A percentile compares a stretch with the other conserved stretches of the same genome.
phyloP scores from a whole-genome alignment of 2,329 filamentous ascomycete species.

The Colletotrichum musicola region DNA sequence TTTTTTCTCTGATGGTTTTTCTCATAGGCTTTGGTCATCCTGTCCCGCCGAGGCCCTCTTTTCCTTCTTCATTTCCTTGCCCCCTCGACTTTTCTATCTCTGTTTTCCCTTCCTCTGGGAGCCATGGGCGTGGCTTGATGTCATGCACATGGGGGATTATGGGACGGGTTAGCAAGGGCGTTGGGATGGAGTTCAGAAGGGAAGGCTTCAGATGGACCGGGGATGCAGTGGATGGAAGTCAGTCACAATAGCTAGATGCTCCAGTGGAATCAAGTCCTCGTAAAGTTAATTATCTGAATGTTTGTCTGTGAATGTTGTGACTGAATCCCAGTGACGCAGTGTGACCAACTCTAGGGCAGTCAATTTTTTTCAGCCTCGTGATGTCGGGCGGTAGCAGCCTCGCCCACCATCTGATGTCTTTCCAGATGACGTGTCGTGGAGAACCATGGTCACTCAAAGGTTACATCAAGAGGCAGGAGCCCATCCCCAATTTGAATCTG shows the following conservation, averaged over 20 bases:
- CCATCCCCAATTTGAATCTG: no score
- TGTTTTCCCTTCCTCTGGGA: conserved; percentile 6
- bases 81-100: neutral
- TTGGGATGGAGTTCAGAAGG: neutral
- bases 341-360: no score
- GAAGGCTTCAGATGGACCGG: neutral
- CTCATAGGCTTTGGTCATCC: conserved; percentile 3
- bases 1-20: conserved; percentile 31
- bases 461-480: no score
- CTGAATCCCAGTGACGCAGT: neutral
- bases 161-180: neutral
- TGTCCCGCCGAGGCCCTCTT: conserved; percentile 1
- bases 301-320: neutral
- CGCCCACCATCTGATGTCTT: no score
- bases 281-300: neutral
- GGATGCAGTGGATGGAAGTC: neutral
- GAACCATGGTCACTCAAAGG: no score
- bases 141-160: conserved; percentile 13
- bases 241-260: neutral
- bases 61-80: neutral
- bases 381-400: no score
- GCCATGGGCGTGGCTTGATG: conserved; percentile 15
- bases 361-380: no score
- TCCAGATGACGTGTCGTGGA: no score
- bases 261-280: neutral